Conservation (phyloP, 2,329 filamentous ascomycete species). For the Fusarium mundagurra region DNA sequence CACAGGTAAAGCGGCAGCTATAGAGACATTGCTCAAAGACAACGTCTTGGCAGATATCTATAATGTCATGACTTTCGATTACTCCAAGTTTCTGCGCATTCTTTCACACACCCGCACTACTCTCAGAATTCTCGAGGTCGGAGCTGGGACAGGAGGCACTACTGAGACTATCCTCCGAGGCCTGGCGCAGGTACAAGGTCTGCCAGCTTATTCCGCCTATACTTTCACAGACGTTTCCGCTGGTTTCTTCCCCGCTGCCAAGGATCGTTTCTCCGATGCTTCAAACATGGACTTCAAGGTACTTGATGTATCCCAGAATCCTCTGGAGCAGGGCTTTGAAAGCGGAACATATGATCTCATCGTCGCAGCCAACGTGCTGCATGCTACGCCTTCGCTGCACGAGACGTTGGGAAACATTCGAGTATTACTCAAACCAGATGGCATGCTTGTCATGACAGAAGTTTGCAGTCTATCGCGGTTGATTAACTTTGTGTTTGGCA, state of each 20-base stretch:
- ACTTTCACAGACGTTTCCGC: conserved; percentile 53
- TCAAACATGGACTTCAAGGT: conserved; percentile 39
- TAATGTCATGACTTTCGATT: neutral
- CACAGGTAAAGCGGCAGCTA: neutral
- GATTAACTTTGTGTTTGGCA: conserved; percentile 40
- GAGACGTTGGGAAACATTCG: conserved; percentile 30
- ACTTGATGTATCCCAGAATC: conserved; percentile 33
- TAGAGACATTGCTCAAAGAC: conserved; percentile 3
- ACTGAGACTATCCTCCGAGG: conserved; percentile 4
- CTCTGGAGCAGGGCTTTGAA: conserved; percentile 29
- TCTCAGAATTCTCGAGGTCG: conserved; percentile 52
- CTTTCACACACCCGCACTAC: conserved; percentile 47
- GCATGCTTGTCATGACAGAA: conserved; percentile 44
- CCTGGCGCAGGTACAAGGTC: neutral
- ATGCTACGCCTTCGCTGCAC: conserved; percentile 44
- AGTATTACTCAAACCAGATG: conserved; percentile 41
- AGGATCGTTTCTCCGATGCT: conserved; percentile 7
- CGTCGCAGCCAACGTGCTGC: conserved; percentile 44
- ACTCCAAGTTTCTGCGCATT: neutral
- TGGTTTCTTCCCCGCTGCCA: conserved; percentile 45
- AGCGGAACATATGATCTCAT: conserved; percentile 35
- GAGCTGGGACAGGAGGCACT: conserved; percentile 47
- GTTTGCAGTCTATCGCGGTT: conserved; percentile 18
- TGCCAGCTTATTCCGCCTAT: conserved; percentile 43
- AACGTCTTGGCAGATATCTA: neutral